phyloP scores from a whole-genome alignment of 768 basidiomycete genomes.

The Jaapia argillacea region DNA sequence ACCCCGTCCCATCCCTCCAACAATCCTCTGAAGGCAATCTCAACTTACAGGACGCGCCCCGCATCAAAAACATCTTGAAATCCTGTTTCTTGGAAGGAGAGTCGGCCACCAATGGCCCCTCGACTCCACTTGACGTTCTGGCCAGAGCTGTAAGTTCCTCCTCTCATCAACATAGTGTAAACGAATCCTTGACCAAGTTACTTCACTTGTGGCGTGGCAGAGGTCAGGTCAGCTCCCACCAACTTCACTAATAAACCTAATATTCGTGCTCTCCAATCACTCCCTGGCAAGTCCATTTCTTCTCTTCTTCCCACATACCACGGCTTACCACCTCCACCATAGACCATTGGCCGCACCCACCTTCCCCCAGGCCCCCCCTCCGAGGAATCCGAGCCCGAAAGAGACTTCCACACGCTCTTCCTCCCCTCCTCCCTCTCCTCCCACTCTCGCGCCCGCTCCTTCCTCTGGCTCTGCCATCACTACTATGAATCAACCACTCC shows the following conservation, averaged over 20 bases:
- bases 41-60: slow-evolving; percentile 69
- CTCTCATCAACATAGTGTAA: slow-evolving; percentile 3
- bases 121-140: slow-evolving; percentile 49
- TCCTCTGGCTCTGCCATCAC: slow-evolving; percentile 38
- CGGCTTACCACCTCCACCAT: not conserved
- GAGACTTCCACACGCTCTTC: slow-evolving; percentile 35
- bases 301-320: not conserved
- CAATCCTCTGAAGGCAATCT: slow-evolving; percentile 35
- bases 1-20: slow-evolving; percentile 66
- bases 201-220: slow-evolving; percentile 15
- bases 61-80: slow-evolving; percentile 70
- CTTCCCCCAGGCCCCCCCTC: slow-evolving; percentile 20
- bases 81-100: slow-evolving; percentile 41
- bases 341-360: slow-evolving; percentile 26
- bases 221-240: slow-evolving; percentile 44
- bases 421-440: slow-evolving; percentile 29
- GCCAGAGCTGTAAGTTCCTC: slow-evolving; percentile 34
- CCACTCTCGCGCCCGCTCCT: slow-evolving; percentile 29
- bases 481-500: slow-evolving; percentile 24
- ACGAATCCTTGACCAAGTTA: slow-evolving; percentile 5
- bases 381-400: too few relatives aligned
- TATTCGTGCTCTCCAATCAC: slow-evolving; percentile 61
- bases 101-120: slow-evolving; percentile 27
- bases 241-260: slow-evolving; percentile 58
- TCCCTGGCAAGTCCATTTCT: slow-evolving; percentile 19